A percentile compares a stretch with the other conserved stretches of the same genome.
These are phyloP conservation scores for Colletotrichum melonis DNA, from an alignment of 2,329 filamentous ascomycete genomes.

Conservation along the genomic window DNA sequence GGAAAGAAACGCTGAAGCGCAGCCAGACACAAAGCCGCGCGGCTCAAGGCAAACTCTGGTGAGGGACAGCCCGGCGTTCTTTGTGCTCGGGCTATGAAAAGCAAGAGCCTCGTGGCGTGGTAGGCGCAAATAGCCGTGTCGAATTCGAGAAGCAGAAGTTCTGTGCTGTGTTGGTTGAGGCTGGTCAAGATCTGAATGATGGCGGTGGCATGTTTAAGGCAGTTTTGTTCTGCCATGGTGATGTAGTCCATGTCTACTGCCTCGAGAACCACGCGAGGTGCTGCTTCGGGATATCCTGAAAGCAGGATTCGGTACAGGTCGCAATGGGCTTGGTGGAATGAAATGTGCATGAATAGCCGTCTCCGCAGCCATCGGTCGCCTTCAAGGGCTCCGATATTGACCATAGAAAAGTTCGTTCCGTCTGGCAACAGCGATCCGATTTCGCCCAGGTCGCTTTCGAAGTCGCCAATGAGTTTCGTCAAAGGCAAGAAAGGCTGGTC, in stretches of 20 bases:
- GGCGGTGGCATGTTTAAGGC: constrained; percentile 50
- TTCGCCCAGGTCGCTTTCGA: constrained; percentile 35
- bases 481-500: constrained; percentile 38
- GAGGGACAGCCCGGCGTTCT: constrained; percentile 26
- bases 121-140: constrained; percentile 57
- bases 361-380: constrained; percentile 37
- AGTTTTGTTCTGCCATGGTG: constrained; percentile 44
- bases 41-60: constrained; percentile 41
- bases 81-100: constrained; percentile 41
- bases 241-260: constrained; percentile 43
- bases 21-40: constrained; percentile 42
- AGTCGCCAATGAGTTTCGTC: constrained; percentile 36
- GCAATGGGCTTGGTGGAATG: constrained; percentile 56
- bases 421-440: constrained; percentile 36
- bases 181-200: constrained; percentile 49
- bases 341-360: constrained; percentile 46
- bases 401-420: constrained; percentile 31
- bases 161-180: constrained; percentile 41
- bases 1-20: constrained; percentile 42
- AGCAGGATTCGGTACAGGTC: constrained; percentile 57
- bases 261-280: constrained; percentile 45
- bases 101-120: constrained; percentile 51
- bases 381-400: constrained; percentile 23
- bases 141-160: constrained; percentile 48
- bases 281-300: constrained; percentile 52